Conservation (phyloP, 2,329 filamentous ascomycete genomes). For the Pseudogymnoascus sp. region DNA sequence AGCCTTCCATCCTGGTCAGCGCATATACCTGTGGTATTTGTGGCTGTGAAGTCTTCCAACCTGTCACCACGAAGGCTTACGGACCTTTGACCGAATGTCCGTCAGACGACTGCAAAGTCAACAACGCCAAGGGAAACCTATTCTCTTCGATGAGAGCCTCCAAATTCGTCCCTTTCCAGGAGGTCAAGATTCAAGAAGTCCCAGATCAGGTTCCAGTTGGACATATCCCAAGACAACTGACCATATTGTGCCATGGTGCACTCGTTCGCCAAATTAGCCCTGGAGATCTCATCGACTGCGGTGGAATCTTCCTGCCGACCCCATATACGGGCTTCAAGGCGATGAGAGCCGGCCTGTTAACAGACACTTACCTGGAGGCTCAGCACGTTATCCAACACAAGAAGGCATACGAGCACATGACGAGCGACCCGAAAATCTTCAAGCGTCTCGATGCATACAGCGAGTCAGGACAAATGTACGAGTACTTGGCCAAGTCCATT, state of each 20-base stretch:
- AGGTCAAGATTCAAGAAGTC: slow-evolving; percentile 97
- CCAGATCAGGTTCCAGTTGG: slow-evolving; percentile 98
- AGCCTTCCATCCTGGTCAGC: slow-evolving; percentile 94
- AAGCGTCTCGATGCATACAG: slow-evolving; percentile 79
- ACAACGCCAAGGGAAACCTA: slow-evolving; percentile 87
- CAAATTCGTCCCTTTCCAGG: slow-evolving; percentile 95
- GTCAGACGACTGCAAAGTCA: slow-evolving; percentile 80
- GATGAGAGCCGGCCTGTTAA: slow-evolving; percentile 90
- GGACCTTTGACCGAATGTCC: slow-evolving; percentile 80
- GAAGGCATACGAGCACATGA: slow-evolving; percentile 91
- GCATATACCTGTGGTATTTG: slow-evolving; percentile 97
- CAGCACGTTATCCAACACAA: slow-evolving; percentile 94
- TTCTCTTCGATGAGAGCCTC: slow-evolving; percentile 93
- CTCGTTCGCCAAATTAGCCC: slow-evolving; percentile 83
- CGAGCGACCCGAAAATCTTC: slow-evolving; percentile 70
- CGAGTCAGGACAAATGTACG: slow-evolving; percentile 85
- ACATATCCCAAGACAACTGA: slow-evolving; percentile 88
- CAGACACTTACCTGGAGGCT: slow-evolving; percentile 93
- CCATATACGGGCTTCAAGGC: slow-evolving; percentile 99
- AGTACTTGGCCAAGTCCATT: slow-evolving; percentile 90
- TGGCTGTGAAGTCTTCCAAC: slow-evolving; percentile 95
- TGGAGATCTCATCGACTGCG: slow-evolving; percentile 88
- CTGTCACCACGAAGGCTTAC: slow-evolving; percentile 83
- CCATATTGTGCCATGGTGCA: slow-evolving; percentile 80
- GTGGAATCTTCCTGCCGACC: slow-evolving; percentile 91